A percentile compares a stretch with the other conserved stretches of the same genome.
Evolutionary conservation across 1,284 basidiomycete species (phyloP).

Genomic region (Leccinum subatratum): DNA sequence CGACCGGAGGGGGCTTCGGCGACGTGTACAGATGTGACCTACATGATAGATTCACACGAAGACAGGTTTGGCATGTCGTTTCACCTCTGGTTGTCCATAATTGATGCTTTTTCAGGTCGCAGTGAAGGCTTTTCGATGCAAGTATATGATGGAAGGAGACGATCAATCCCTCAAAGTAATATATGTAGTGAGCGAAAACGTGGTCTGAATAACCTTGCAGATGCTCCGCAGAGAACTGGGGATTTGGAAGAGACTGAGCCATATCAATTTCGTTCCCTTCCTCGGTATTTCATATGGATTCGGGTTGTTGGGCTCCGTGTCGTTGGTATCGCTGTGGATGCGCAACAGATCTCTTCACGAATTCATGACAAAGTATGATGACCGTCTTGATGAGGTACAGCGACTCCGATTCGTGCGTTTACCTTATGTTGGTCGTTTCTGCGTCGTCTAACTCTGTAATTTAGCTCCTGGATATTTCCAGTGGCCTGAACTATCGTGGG

Average conservation of each 20-base stretch:
- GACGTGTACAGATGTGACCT: too few species aligned
- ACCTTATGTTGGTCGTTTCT: too few species aligned
- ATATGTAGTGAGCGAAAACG: too few species aligned
- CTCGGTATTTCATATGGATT: too few species aligned
- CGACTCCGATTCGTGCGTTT: too few species aligned
- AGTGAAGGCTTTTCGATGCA: neutral
- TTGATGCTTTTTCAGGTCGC: neutral
- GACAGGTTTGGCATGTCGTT: constrained; percentile 9
- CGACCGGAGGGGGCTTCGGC: too few species aligned
- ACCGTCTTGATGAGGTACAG: neutral
- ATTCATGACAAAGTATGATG: neutral
- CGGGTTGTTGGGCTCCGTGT: too few species aligned
- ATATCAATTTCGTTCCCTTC: neutral
- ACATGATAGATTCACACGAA: neutral
- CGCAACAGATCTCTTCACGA: neutral
- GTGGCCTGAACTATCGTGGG: neutral
- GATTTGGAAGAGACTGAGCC: neutral
- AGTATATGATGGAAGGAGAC: neutral
- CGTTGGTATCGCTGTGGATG: too few species aligned
- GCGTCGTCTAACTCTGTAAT: neutral
- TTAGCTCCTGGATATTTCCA: too few species aligned
- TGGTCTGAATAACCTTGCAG: neutral
- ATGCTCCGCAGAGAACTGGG: neutral
- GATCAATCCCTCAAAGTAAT: neutral
- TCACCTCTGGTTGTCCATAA: neutral